phyloP scores from a whole-genome alignment of 768 basidiomycete species.

The Auricularia heimuer region DNA sequence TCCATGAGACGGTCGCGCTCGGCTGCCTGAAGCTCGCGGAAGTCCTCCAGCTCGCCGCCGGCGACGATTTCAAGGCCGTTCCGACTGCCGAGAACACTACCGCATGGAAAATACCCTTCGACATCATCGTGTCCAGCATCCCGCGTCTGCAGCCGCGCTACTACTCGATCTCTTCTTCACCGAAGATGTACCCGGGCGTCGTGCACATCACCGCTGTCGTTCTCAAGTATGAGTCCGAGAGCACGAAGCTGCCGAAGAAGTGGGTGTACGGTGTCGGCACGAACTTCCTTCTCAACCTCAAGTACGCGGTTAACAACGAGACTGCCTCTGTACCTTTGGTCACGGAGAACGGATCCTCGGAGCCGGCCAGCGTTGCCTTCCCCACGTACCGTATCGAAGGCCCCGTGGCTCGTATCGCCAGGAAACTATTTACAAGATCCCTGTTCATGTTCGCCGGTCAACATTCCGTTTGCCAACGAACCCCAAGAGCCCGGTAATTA shows the following conservation, averaged over 20 bases:
- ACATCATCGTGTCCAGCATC: constrained; percentile 88
- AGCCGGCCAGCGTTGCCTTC: constrained; percentile 30
- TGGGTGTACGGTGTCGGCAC: constrained; percentile 86
- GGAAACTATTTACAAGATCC: constrained; percentile 67
- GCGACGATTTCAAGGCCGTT: constrained; percentile 49
- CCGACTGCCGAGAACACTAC: constrained; percentile 73
- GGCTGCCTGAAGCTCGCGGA: constrained; percentile 90
- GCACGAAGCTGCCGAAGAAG: constrained; percentile 42
- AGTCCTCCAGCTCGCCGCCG: constrained; percentile 82
- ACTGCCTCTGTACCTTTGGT: constrained; percentile 30
- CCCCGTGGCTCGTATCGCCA: constrained; percentile 77
- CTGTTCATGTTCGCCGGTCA: constrained; percentile 89
- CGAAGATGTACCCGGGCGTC: constrained; percentile 78
- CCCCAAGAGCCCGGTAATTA: constrained; percentile 96
- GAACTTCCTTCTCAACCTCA: constrained; percentile 92
- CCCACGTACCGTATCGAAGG: constrained; percentile 85
- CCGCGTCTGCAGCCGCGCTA: constrained; percentile 93
- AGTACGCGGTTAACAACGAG: constrained; percentile 59
- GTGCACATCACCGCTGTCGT: constrained; percentile 96
- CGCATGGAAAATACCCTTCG: constrained; percentile 88
- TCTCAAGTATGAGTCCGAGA: constrained; percentile 76
- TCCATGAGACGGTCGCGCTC: constrained; percentile 61
- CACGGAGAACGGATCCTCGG: constrained; percentile 22
- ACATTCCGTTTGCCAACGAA: constrained; percentile 97
- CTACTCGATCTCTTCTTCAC: constrained; percentile 97